Conservation (phyloP, 2,329 filamentous ascomycete genomes). For the Paracorniculantispora psalliotae region DNA sequence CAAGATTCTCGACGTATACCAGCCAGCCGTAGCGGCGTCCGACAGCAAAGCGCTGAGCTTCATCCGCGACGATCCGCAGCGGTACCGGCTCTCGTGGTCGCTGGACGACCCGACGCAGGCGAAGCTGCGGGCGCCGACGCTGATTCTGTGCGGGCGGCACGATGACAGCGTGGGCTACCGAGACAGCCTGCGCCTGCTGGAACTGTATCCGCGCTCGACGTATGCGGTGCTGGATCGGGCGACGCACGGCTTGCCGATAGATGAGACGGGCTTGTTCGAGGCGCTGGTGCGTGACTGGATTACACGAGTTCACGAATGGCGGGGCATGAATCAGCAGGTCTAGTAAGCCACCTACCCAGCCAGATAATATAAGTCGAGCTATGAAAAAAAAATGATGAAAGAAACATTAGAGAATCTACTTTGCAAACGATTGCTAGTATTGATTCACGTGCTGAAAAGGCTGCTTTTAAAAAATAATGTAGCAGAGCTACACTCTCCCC, state of each 20-base stretch:
- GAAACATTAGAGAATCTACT: too few species aligned
- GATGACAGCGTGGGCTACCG: conserved; percentile 14
- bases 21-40: neutral
- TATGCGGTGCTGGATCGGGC: conserved; percentile 15
- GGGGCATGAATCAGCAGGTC: too few species aligned
- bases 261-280: conserved; percentile 14
- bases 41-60: conserved; percentile 1
- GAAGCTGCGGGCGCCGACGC: conserved; percentile 13
- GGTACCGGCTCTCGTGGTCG: conserved; percentile 10
- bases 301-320: conserved; percentile 13
- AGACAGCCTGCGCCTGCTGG: conserved; percentile 13
- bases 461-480: too few species aligned
- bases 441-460: too few species aligned
- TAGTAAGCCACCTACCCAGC: too few species aligned
- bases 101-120: neutral
- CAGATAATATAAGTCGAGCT: too few species aligned
- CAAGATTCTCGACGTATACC: conserved; percentile 6
- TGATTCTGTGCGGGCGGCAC: conserved; percentile 14
- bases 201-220: conserved; percentile 14
- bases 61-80: conserved; percentile 12
- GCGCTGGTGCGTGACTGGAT: conserved; percentile 16
- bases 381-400: too few species aligned
- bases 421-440: too few species aligned
- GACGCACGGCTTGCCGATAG: conserved; percentile 14
- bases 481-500: too few species aligned